A percentile compares a stretch with the other conserved stretches of the same genome.
phyloP scores from a whole-genome alignment of 1,284 basidiomycete species.

The Leccinum pallidistipes region DNA sequence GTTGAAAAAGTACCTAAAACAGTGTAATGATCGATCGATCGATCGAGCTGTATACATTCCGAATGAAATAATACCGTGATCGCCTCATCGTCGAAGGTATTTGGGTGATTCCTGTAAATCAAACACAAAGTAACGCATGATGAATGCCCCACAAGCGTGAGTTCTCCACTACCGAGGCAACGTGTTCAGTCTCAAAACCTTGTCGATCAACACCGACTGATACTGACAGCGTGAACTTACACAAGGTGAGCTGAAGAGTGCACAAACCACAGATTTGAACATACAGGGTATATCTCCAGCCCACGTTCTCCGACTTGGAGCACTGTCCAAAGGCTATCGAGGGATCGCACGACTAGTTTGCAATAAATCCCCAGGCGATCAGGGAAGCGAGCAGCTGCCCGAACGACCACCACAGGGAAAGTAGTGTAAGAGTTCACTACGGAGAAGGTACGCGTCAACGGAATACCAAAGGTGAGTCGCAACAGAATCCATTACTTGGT shows the following conservation, averaged over 20 bases:
- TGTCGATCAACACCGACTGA: conserved; percentile 1
- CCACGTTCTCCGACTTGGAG: conserved; percentile 49
- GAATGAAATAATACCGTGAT: conserved; percentile 37
- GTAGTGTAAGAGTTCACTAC: conserved; percentile 64
- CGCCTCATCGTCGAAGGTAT: conserved; percentile 57
- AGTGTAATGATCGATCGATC: background rate
- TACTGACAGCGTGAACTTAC: conserved; percentile 42
- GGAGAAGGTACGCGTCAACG: conserved; percentile 6
- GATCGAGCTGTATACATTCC: background rate
- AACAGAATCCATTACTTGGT: conserved; percentile 39
- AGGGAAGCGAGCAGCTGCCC: conserved; percentile 56
- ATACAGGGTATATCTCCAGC: conserved; percentile 64
- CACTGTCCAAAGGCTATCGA: conserved; percentile 38
- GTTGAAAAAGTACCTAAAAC: conserved; percentile 41
- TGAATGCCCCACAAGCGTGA: conserved; percentile 47
- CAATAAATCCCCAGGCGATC: conserved; percentile 52
- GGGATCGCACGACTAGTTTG: conserved; percentile 46
- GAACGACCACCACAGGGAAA: conserved; percentile 66
- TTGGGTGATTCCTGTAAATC: conserved; percentile 60
- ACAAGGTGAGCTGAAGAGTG: conserved; percentile 1
- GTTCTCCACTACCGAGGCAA: conserved; percentile 36
- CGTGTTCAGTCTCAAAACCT: conserved; percentile 3
- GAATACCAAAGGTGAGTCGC: background rate
- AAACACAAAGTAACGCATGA: conserved; percentile 46
- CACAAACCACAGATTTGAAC: conserved; percentile 1